Base-by-base conservation (phyloP, 2,329 filamentous ascomycete genomes). In the Pezizomycotina sp. region DNA sequence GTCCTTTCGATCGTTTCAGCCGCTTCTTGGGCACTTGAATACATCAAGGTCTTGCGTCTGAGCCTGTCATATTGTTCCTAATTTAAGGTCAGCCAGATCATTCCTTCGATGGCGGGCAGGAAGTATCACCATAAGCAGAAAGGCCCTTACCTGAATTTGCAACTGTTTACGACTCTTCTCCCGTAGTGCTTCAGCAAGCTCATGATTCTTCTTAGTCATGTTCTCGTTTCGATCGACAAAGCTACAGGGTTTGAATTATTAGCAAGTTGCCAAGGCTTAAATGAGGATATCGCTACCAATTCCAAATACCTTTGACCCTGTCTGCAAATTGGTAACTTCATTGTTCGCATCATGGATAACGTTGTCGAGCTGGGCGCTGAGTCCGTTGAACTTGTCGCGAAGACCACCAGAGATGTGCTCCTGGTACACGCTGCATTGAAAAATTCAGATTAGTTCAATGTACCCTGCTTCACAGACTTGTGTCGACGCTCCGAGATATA, bases 271-370 rank as follows among this genome's bases (percentile, higher is more conserved):
- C 2, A 16, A 6, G 21, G 9, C 16, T 9, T n/a, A 20, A 16
- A 6, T n/a, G 12, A n/a, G 10, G 34, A 22, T 20, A 33, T 18
- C 34, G 16, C 15, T 2, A 7, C 15, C 9, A 40, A 36, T n/a
- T n/a, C n/a, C n/a, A n/a, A n/a, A n/a, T n/a, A n/a, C n/a, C n/a
- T n/a, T n/a, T 16, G 84, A 53, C 51, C 71, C 76, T 19, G 69
- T 66, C 34, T 77, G 71, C 9, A 89, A 58, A 25, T 57, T 64
- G 15, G 68, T 64, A 36, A 86, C 77, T 50, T 86, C 72, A 1
- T 68, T 56, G 50, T 86, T 83, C 5, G 80, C 78, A 43, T 86
- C 74, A 44, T 73, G 69, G 28, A 83, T 68, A 1, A 79, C 62
- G 48, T 76, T 77, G 48, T 89, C 77, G 52, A 83, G 65, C 27